Conservation (phyloP, 2,329 filamentous ascomycete genomes). For the Sphaerulina vaccinii region DNA sequence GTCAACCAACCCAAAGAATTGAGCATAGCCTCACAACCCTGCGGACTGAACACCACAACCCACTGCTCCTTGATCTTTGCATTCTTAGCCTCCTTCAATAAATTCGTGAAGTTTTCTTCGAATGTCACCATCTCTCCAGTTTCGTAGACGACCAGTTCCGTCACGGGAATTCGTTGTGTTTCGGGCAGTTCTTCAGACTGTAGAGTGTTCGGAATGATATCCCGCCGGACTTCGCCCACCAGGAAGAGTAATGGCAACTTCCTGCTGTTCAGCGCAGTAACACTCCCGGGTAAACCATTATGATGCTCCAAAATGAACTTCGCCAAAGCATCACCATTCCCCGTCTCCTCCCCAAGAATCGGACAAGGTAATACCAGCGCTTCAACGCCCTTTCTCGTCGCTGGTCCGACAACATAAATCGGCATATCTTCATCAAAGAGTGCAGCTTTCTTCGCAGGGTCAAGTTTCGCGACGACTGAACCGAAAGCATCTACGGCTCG, state of each 20-base stretch:
- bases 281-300: constrained; percentile 41
- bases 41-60: constrained; percentile 71
- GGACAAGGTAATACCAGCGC: constrained; percentile 52
- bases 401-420: constrained; percentile 79
- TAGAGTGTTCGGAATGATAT: constrained; percentile 82
- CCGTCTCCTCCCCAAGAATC: constrained; percentile 76
- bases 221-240: constrained; percentile 83
- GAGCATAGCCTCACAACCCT: constrained; percentile 62
- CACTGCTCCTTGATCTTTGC: constrained; percentile 53
- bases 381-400: constrained; percentile 71
- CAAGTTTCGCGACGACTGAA: constrained; percentile 57
- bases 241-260: constrained; percentile 75
- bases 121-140: constrained; percentile 82
- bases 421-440: constrained; percentile 51
- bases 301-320: constrained; percentile 79
- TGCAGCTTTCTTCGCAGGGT: constrained; percentile 34
- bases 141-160: constrained; percentile 82
- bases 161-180: constrained; percentile 61
- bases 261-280: constrained; percentile 31
- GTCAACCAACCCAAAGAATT: constrained; percentile 51
- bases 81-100: constrained; percentile 45
- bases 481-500: constrained; percentile 77
- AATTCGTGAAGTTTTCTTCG: constrained; percentile 59
- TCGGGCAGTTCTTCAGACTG: constrained; percentile 56
- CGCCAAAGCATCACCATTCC: constrained; percentile 79